phyloP scores from a whole-genome alignment of 2,329 filamentous ascomycete species.

The Rhynchosporium secalis region DNA sequence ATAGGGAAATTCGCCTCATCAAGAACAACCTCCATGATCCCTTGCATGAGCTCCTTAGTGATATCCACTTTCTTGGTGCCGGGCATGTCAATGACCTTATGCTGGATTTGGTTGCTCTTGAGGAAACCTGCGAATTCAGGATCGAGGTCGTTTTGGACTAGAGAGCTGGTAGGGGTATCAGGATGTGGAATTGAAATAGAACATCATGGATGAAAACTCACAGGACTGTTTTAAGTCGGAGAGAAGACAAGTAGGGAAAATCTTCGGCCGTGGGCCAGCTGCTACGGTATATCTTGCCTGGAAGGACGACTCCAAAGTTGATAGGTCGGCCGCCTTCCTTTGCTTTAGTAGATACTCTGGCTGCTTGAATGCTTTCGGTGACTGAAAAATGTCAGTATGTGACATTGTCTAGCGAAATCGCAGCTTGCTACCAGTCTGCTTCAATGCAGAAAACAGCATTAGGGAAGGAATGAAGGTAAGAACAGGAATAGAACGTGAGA shows the following conservation, averaged over 20 bases:
- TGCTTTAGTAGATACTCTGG: conserved; percentile 23
- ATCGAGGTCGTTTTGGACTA: conserved; percentile 62
- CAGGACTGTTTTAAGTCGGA: conserved; percentile 79
- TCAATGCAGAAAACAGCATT: not conserved
- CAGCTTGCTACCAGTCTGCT: not conserved
- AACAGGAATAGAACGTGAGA: not conserved
- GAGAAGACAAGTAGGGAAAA: conserved; percentile 64
- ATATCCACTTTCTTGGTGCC: conserved; percentile 85
- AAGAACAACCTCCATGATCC: conserved; percentile 70
- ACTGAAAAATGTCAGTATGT: conserved; percentile 10
- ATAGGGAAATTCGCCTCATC: conserved; percentile 75
- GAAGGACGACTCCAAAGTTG: conserved; percentile 77
- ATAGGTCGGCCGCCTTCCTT: conserved; percentile 46
- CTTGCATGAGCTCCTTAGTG: conserved; percentile 64
- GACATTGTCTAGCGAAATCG: not conserved
- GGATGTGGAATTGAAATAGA: conserved; percentile 1
- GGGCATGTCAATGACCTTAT: conserved; percentile 74
- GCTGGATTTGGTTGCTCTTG: conserved; percentile 63
- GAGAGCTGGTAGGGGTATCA: conserved; percentile 48
- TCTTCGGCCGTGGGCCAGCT: conserved; percentile 74
- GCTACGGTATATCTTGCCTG: conserved; percentile 72
- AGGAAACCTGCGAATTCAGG: conserved; percentile 63
- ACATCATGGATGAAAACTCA: conserved; percentile 45
- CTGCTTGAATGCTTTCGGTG: conserved; percentile 13
- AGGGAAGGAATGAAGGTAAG: not conserved